Percentiles rank a stretch among this genome's conserved stretches.
phyloP scores from a whole-genome alignment of 345 rosid species.

The Bruguiera sexangula region DNA sequence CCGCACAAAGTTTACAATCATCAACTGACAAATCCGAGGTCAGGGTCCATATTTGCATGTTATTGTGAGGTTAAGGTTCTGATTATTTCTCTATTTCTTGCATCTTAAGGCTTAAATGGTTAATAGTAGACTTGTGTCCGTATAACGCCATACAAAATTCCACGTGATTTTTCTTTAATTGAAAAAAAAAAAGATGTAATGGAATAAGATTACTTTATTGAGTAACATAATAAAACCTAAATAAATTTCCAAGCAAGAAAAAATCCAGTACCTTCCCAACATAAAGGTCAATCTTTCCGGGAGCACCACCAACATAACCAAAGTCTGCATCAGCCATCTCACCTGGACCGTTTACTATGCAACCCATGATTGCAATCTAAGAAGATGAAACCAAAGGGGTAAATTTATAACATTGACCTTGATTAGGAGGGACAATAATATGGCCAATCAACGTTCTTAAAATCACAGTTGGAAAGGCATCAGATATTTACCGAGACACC shows the following conservation, averaged over 20 bases:
- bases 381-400: not conserved
- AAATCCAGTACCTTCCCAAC: constrained; percentile 77
- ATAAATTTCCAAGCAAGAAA: constrained; percentile 9
- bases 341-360: constrained; percentile 98
- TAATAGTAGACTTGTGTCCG: too few species aligned
- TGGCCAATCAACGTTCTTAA: not conserved
- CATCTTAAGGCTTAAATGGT: too few species aligned
- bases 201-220: not conserved
- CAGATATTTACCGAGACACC: constrained; percentile 75
- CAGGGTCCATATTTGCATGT: too few species aligned
- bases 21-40: too few species aligned
- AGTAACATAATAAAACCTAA: not conserved
- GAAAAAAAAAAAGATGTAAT: not conserved
- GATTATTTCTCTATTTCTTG: too few species aligned
- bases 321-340: constrained; percentile 99
- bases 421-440: not conserved
- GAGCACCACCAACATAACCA: constrained; percentile 95
- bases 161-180: not conserved
- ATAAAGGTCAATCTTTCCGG: constrained; percentile 93
- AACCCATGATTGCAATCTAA: constrained; percentile 97
- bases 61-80: too few species aligned
- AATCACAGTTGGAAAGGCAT: constrained; percentile 8
- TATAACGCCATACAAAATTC: not conserved
- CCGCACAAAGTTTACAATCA: too few species aligned
- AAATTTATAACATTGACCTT: not conserved